Evolutionary conservation across 106 monocot genomes (phyloP).

Genomic region (Agapanthus africanus): DNA sequence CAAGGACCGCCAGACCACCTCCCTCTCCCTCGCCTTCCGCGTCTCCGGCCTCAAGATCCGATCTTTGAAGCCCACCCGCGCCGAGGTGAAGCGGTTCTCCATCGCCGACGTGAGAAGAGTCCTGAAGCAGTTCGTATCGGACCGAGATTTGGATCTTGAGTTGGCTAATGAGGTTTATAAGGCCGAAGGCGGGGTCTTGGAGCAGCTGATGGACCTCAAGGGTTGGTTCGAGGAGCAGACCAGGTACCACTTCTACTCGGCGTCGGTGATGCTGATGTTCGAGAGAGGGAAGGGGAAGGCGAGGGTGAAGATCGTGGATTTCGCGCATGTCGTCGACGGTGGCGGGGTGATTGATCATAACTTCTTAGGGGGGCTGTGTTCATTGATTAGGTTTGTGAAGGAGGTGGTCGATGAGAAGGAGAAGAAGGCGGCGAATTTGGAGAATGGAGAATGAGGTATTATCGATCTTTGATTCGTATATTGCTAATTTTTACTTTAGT

Average conservation of each 20-base stretch:
- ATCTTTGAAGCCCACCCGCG: background rate
- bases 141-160: background rate
- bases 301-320: conserved; percentile 70
- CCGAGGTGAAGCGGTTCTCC: background rate
- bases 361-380: conserved; percentile 81
- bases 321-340: conserved; percentile 68
- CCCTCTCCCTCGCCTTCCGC: conserved; percentile 53
- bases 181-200: conserved; percentile 24
- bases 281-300: conserved; percentile 18
- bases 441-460: conserved; percentile 6
- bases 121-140: conserved; percentile 28
- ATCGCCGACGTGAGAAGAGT: conserved; percentile 16
- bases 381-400: conserved; percentile 65
- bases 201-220: conserved; percentile 64
- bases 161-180: background rate
- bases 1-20: conserved; percentile 48
- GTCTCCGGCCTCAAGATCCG: conserved; percentile 56
- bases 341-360: conserved; percentile 78
- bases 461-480: too few relatives aligned
- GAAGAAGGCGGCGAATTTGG: background rate
- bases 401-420: conserved; percentile 12
- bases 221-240: conserved; percentile 89
- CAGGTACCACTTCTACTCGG: conserved; percentile 67
- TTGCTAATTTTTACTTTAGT: too few relatives aligned
- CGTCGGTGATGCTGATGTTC: conserved; percentile 45